Evolutionary conservation across 192 early-diverging fungal species (phyloP).

Genomic region (Umbelopsis sp.): DNA sequence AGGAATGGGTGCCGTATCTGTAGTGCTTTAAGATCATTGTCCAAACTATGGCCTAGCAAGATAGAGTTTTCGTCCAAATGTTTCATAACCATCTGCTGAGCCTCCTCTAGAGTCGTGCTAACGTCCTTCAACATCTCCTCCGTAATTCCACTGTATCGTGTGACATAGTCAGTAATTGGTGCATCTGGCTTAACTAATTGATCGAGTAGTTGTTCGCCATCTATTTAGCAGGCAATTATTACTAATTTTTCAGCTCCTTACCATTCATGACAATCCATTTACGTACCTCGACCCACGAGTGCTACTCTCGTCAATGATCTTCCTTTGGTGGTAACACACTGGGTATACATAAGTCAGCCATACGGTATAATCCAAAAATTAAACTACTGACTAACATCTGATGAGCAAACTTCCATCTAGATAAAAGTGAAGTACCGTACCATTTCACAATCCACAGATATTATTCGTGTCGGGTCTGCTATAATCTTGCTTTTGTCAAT

Average conservation of each 20-base stretch:
- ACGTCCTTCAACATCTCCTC: conserved; percentile 39
- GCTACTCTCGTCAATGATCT: conserved; percentile 50
- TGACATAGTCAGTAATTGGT: conserved; percentile 56
- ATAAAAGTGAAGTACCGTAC: conserved; percentile 23
- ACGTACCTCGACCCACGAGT: conserved; percentile 38
- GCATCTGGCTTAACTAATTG: conserved; percentile 50
- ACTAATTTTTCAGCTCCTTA: background rate
- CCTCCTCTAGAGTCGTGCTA: conserved; percentile 47
- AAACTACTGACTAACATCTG: too few species aligned
- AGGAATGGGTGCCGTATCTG: conserved; percentile 57
- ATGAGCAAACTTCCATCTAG: background rate
- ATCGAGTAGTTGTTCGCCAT: conserved; percentile 42
- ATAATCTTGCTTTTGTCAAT: background rate
- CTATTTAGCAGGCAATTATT: background rate
- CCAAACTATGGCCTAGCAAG: conserved; percentile 57
- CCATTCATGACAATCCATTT: background rate
- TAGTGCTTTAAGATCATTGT: conserved; percentile 68
- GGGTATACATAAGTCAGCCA: background rate
- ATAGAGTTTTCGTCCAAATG: conserved; percentile 46
- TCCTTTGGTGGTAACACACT: conserved; percentile 27
- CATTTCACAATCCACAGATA: conserved; percentile 67
- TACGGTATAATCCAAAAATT: too few species aligned
- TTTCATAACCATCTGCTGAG: conserved; percentile 42
- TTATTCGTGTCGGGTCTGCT: conserved; percentile 28
- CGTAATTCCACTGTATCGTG: conserved; percentile 60